Conservation (phyloP, 1,284 basidiomycete species). For the Peniophora sp. region DNA sequence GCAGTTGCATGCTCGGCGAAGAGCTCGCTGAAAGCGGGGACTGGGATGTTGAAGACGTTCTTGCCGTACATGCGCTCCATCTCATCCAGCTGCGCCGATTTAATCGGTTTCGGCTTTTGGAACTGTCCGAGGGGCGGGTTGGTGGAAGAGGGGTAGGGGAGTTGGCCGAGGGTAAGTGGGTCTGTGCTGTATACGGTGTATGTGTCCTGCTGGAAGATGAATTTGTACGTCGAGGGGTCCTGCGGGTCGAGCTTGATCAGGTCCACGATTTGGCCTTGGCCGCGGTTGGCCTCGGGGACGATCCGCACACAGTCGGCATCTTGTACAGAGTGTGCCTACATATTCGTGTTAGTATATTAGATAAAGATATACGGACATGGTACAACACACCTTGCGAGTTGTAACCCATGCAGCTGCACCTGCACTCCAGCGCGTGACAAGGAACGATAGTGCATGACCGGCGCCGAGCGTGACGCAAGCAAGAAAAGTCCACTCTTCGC, state of each 20-base stretch:
- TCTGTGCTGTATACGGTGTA: slow-evolving; percentile 67
- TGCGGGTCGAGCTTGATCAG: slow-evolving; percentile 57
- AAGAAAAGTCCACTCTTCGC: slow-evolving; percentile 96
- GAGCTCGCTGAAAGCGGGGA: slow-evolving; percentile 84
- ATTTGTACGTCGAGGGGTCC: slow-evolving; percentile 66
- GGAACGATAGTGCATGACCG: slow-evolving; percentile 88
- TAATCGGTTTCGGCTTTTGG: slow-evolving; percentile 42
- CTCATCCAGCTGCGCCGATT: slow-evolving; percentile 30
- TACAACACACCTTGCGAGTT: slow-evolving; percentile 46
- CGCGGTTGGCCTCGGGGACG: slow-evolving; percentile 80
- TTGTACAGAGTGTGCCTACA: slow-evolving; percentile 57
- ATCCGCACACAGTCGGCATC: slow-evolving; percentile 81
- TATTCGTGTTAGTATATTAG: slow-evolving; percentile 1
- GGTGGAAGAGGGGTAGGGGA: slow-evolving; percentile 85
- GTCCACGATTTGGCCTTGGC: slow-evolving; percentile 85
- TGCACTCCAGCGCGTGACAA: slow-evolving; percentile 88
- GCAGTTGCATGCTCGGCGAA: slow-evolving; percentile 90
- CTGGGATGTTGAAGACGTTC: slow-evolving; percentile 94
- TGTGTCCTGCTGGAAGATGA: slow-evolving; percentile 95
- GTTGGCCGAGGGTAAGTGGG: slow-evolving; percentile 66
- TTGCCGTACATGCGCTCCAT: slow-evolving; percentile 70
- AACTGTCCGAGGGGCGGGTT: slow-evolving; percentile 70
- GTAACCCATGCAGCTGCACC: slow-evolving; percentile 76
- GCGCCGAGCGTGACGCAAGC: slow-evolving; percentile 81
- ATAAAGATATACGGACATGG: slow-evolving; percentile 6